Percentiles rank a stretch among this genome's conserved stretches.
Conservation (phyloP, 2,329 filamentous ascomycete genomes). For the Anisogramma anomala region DNA sequence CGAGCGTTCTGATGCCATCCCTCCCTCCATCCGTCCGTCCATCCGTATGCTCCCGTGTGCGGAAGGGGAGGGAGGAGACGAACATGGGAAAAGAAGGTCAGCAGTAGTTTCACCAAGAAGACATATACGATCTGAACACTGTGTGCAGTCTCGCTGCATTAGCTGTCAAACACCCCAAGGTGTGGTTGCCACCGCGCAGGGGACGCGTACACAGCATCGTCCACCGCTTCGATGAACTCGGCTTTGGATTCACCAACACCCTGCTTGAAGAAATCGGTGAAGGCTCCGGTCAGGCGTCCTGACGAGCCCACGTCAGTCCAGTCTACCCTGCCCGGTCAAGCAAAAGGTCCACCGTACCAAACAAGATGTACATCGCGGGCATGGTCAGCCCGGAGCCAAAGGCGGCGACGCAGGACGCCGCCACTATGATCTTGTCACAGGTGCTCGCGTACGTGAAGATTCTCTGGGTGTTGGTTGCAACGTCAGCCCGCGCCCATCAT, state of each 20-base stretch:
- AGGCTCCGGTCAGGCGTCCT: slow-evolving; percentile 23
- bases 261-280: slow-evolving; percentile 21
- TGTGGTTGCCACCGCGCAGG: slow-evolving; percentile 6
- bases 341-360: too few relatives aligned
- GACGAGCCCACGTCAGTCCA: slow-evolving; percentile 21
- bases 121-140: slow-evolving; percentile 57
- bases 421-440: slow-evolving; percentile 38
- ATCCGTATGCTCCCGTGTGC: neutral
- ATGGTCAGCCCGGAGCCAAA: slow-evolving; percentile 43
- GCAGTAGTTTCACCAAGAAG: slow-evolving; percentile 52
- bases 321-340: slow-evolving; percentile 15
- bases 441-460: slow-evolving; percentile 43
- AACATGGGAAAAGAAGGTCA: slow-evolving; percentile 40
- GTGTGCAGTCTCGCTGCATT: slow-evolving; percentile 6
- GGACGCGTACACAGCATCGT: slow-evolving; percentile 20
- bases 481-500: too few relatives aligned
- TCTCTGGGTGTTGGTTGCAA: slow-evolving; percentile 18
- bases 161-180: neutral
- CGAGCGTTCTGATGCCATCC: neutral
- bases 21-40: too few relatives aligned
- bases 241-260: slow-evolving; percentile 18
- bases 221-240: slow-evolving; percentile 20
- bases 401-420: slow-evolving; percentile 36
- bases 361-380: slow-evolving; percentile 48
- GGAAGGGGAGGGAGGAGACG: neutral